phyloP scores from a whole-genome alignment of 352 stramenopile species.

The Phytophthora foliorum region DNA sequence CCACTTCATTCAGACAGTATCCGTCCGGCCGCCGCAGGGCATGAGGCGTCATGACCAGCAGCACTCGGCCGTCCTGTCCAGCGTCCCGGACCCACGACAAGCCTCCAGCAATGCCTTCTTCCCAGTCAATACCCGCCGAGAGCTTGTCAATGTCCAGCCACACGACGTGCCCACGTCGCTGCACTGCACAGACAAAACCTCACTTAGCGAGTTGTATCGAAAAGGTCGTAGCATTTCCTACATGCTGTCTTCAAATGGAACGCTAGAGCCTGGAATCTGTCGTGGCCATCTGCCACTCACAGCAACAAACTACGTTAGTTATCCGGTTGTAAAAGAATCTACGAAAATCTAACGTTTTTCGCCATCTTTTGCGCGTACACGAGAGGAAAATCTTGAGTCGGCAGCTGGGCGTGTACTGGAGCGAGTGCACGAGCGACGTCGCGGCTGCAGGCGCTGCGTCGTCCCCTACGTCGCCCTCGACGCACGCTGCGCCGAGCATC shows the following conservation, averaged over 20 bases:
- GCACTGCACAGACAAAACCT: slow-evolving; percentile 49
- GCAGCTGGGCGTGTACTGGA: slow-evolving; percentile 54
- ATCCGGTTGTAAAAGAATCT: neutral
- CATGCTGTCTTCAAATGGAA: slow-evolving; percentile 74
- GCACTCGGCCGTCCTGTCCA: slow-evolving; percentile 71
- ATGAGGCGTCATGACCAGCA: slow-evolving; percentile 85
- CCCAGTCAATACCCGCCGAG: slow-evolving; percentile 78
- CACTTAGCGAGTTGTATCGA: neutral
- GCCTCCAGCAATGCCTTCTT: slow-evolving; percentile 72
- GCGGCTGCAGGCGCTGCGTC: neutral
- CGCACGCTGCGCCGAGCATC: slow-evolving; percentile 22
- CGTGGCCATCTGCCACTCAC: slow-evolving; percentile 64
- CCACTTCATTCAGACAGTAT: slow-evolving; percentile 86
- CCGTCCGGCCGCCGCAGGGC: slow-evolving; percentile 75
- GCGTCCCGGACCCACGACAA: slow-evolving; percentile 79
- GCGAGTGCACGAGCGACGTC: slow-evolving; percentile 17
- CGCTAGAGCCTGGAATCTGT: slow-evolving; percentile 75
- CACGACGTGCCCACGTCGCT: slow-evolving; percentile 66
- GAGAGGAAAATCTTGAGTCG: slow-evolving; percentile 82
- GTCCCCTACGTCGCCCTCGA: slow-evolving; percentile 16
- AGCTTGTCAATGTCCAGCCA: slow-evolving; percentile 82
- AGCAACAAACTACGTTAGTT: neutral
- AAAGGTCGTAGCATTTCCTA: slow-evolving; percentile 34
- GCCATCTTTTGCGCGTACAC: slow-evolving; percentile 44
- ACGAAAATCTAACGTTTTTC: neutral